Conservation (phyloP, 306 rosid species). For the Elaeagnus macrophylla region DNA sequence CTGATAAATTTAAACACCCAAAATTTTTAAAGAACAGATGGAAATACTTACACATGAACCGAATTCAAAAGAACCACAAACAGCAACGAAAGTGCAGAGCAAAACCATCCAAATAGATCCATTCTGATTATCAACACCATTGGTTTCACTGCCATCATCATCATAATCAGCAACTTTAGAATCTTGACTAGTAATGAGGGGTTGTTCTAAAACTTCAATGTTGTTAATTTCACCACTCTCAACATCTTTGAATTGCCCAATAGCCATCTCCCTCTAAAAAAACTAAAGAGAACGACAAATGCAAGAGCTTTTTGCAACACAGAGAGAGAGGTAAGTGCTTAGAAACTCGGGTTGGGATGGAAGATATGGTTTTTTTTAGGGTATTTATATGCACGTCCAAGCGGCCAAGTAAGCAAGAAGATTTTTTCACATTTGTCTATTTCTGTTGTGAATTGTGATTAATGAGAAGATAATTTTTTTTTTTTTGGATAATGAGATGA, state of each 20-base stretch:
- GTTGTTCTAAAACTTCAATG: conserved; percentile 33
- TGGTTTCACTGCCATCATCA: conserved; percentile 22
- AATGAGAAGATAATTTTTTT: not conserved
- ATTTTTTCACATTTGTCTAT: conserved; percentile 14
- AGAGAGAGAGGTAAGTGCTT: not conserved
- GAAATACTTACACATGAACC: conserved; percentile 66
- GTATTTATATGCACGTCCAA: not conserved
- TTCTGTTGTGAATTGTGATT: conserved; percentile 2
- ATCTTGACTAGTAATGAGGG: conserved; percentile 34
- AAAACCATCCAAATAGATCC: conserved; percentile 69
- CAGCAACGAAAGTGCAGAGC: conserved; percentile 61
- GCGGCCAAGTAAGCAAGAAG: not conserved
- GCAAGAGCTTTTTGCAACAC: not conserved
- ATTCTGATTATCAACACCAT: conserved; percentile 11
- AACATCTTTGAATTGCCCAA: conserved; percentile 37
- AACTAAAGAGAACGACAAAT: not conserved
- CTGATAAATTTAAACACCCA: not conserved
- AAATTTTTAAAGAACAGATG: not conserved
- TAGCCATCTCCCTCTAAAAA: conserved; percentile 28
- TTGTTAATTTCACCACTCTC: conserved; percentile 33
- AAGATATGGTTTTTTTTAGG: not conserved
- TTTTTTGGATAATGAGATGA: too few relatives aligned
- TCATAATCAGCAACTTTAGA: not conserved
- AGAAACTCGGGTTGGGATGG: not conserved
- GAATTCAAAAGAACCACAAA: conserved; percentile 75